phyloP scores from a whole-genome alignment of 257 asterid genomes.

The Solanum medicagineum region DNA sequence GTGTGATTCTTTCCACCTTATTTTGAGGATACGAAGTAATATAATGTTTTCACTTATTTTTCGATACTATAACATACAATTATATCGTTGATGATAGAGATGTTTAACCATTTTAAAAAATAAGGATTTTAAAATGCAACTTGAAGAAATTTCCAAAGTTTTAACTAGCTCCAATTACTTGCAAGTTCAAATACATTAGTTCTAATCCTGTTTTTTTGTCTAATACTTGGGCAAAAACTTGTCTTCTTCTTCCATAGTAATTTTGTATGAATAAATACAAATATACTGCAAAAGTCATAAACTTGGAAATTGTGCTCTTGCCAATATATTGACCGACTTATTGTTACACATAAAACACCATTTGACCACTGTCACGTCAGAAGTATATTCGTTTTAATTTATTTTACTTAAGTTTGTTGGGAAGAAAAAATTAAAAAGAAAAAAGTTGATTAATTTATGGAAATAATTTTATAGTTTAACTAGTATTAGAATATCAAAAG shows the following conservation, averaged over 20 bases:
- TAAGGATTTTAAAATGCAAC: neutral
- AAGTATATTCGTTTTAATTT: neutral
- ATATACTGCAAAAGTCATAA: neutral
- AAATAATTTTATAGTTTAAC: neutral
- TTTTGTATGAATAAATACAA: neutral
- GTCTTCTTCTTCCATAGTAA: neutral
- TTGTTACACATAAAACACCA: neutral
- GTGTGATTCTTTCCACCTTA: no score
- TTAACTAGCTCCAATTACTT: neutral
- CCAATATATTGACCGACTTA: neutral
- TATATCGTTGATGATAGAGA: neutral
- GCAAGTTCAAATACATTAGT: neutral
- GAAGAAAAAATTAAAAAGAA: neutral
- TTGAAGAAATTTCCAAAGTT: neutral
- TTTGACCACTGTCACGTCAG: neutral
- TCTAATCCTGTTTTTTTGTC: constrained; percentile 29
- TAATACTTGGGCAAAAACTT: neutral
- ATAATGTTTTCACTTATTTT: neutral
- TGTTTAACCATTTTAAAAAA: neutral
- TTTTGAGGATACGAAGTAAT: neutral
- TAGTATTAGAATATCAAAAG: neutral
- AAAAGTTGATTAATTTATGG: neutral
- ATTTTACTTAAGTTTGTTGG: neutral
- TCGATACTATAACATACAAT: rapidly evolving
- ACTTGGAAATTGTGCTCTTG: neutral